A percentile compares a stretch with the other conserved stretches of the same genome.
These are phyloP conservation scores for Mycogone perniciosa DNA, from an alignment of 2,329 filamentous ascomycete species.

Conservation along the genomic window DNA sequence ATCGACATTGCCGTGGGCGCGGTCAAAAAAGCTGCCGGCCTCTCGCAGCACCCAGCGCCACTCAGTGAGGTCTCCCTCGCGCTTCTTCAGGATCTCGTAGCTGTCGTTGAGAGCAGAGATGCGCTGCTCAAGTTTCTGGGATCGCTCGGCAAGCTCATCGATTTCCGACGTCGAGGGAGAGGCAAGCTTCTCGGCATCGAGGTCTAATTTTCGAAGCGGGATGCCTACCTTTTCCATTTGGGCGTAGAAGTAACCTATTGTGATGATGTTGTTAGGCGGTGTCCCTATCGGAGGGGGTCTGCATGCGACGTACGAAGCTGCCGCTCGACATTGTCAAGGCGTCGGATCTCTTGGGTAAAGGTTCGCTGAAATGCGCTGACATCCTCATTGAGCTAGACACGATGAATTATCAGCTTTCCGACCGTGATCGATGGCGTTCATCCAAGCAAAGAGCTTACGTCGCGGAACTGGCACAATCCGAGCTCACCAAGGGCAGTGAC, in stretches of 20 bases:
- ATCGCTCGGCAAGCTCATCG: slow-evolving; percentile 87
- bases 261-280: slow-evolving; percentile 10
- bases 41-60: slow-evolving; percentile 98
- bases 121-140: slow-evolving; percentile 86
- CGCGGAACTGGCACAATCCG: slow-evolving; percentile 92
- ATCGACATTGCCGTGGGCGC: slow-evolving; percentile 91
- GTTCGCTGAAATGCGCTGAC: slow-evolving; percentile 93
- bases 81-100: slow-evolving; percentile 97
- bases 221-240: slow-evolving; percentile 95
- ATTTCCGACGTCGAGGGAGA: slow-evolving; percentile 91
- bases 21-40: slow-evolving; percentile 94
- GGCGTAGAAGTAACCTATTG: slow-evolving; percentile 77
- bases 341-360: slow-evolving; percentile 94
- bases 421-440: slow-evolving; percentile 6
- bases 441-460: slow-evolving; percentile 55
- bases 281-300: not conserved
- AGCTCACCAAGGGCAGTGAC: slow-evolving; percentile 95
- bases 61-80: slow-evolving; percentile 92
- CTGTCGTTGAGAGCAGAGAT: slow-evolving; percentile 91
- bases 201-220: slow-evolving; percentile 79
- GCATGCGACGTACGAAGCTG: slow-evolving; percentile 70
- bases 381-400: slow-evolving; percentile 75
- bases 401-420: slow-evolving; percentile 1
- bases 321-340: slow-evolving; percentile 95
- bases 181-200: slow-evolving; percentile 80